Base-by-base conservation (phyloP, 1,284 basidiomycete species). In the Austroboletus olivaceoglutinosus region DNA sequence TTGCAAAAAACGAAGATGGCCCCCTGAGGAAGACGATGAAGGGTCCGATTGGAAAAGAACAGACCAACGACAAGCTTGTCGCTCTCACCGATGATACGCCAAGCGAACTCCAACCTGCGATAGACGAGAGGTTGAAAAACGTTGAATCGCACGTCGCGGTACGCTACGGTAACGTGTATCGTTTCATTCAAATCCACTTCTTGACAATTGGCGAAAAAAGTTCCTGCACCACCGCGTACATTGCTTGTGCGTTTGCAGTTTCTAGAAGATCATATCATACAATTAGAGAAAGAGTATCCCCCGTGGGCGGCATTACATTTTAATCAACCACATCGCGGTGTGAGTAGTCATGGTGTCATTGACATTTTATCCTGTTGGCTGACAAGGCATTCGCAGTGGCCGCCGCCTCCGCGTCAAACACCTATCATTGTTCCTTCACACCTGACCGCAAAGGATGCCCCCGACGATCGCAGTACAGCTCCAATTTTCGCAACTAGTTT, bases 261-360 rank as follows among this genome's bases (percentile, higher is more conserved):
- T 54, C 65, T 91, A 2, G 88, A 91, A 66, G 85, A 89, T 36
- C 86, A 90, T 59, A 77, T 91, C 50, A 75, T 86, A 33, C 75
- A 76, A 45, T 70, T 91, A 2, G 88, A 91, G 63, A 85, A 79
- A 59, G 86, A 90, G 47, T 88, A 87, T 59, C 88, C 88, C 2
- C 86, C 88, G 5, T 91, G 88, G 88, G 86, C 88, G 0, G 87
- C 88, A 10, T 70, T 90, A 21, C 88, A 90, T 62, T 90, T 90
- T 63, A 89, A 86, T 54, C 88, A 91, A 61, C 88, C 89, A 4
- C 77, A 81, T 61, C 81, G 89, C 50, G 85, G 83, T 18, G 89
- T 90, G 70, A 45, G 85, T 77, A n/a, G 45, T 36, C 25, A 37
- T 21, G 22, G 13, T 33, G 11, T 31, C 45, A n/a, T 18, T 39